Percentiles rank a stretch among this genome's conserved stretches.
These are phyloP conservation scores for Citrullus colocynthis DNA, from an alignment of 306 rosid species.

Conservation along the genomic window DNA sequence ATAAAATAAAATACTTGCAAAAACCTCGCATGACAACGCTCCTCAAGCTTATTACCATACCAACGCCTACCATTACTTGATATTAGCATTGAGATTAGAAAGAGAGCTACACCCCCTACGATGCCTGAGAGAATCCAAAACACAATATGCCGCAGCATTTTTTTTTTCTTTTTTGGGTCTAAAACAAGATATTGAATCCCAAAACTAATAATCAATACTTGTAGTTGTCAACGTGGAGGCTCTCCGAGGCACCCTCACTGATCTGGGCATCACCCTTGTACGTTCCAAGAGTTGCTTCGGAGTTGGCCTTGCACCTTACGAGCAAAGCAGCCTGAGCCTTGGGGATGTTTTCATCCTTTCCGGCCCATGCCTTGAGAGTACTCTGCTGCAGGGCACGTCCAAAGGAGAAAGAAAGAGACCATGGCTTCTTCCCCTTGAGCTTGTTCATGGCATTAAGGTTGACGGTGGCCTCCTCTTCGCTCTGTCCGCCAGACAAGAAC, in stretches of 20 bases:
- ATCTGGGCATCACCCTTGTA: slow-evolving; percentile 54
- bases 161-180: background rate
- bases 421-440: slow-evolving; percentile 60
- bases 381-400: slow-evolving; percentile 78
- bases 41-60: slow-evolving; percentile 1
- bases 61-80: background rate
- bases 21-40: background rate
- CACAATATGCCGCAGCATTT: slow-evolving; percentile 3
- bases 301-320: slow-evolving; percentile 55
- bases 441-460: slow-evolving; percentile 72
- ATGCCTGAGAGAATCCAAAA: slow-evolving; percentile 9
- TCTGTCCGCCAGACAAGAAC: slow-evolving; percentile 78
- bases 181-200: background rate
- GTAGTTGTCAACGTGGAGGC: slow-evolving; percentile 56
- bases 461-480: slow-evolving; percentile 70
- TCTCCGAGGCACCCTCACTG: slow-evolving; percentile 52
- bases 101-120: background rate
- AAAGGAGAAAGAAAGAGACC: slow-evolving; percentile 66
- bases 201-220: slow-evolving; percentile 18
- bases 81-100: background rate
- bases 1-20: background rate
- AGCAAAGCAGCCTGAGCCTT: slow-evolving; percentile 55
- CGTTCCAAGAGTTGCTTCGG: slow-evolving; percentile 61
- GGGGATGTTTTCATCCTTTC: slow-evolving; percentile 41
- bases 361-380: slow-evolving; percentile 67